Evolutionary conservation across 2,329 filamentous ascomycete genomes (phyloP).

Genomic region (Beauveria medogensis): DNA sequence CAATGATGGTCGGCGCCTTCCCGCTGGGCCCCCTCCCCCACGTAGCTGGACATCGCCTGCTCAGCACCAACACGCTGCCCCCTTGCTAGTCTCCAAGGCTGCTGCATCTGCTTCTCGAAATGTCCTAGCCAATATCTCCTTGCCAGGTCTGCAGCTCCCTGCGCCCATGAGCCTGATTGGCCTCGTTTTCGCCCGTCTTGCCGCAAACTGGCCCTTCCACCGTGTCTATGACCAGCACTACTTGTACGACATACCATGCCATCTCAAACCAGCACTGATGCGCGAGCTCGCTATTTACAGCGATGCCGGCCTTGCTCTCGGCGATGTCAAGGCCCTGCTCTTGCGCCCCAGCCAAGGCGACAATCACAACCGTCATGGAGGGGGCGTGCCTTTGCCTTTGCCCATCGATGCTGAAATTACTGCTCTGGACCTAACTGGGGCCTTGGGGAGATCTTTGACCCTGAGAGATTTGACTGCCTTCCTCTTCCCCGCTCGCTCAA

Average conservation of each 20-base stretch:
- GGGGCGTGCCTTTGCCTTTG: not conserved
- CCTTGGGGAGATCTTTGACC: constrained; percentile 41
- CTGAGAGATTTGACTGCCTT: constrained; percentile 45
- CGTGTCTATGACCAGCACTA: constrained; percentile 48
- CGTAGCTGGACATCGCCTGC: constrained; percentile 42
- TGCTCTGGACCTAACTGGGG: constrained; percentile 46
- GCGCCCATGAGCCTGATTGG: constrained; percentile 42
- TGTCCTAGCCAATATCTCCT: constrained; percentile 18
- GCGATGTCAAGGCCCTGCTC: constrained; percentile 43
- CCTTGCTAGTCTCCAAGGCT: not conserved
- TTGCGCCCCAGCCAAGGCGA: constrained; percentile 22
- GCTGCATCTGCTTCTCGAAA: not conserved
- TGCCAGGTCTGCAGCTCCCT: constrained; percentile 40
- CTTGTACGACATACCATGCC: constrained; percentile 46
- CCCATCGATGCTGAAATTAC: constrained; percentile 24
- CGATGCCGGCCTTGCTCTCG: constrained; percentile 38
- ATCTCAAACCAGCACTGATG: constrained; percentile 43
- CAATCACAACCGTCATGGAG: constrained; percentile 14
- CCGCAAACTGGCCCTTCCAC: constrained; percentile 47
- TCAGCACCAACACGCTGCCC: constrained; percentile 5
- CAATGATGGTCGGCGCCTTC: constrained; percentile 40
- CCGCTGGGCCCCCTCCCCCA: constrained; percentile 52
- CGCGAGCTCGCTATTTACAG: constrained; percentile 39
- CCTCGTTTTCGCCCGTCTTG: constrained; percentile 41
- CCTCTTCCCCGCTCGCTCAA: constrained; percentile 33